These are phyloP conservation scores for Staphylotrichum longicolle DNA, from an alignment of 495 filamentous ascomycete species.

Conservation along the genomic window DNA sequence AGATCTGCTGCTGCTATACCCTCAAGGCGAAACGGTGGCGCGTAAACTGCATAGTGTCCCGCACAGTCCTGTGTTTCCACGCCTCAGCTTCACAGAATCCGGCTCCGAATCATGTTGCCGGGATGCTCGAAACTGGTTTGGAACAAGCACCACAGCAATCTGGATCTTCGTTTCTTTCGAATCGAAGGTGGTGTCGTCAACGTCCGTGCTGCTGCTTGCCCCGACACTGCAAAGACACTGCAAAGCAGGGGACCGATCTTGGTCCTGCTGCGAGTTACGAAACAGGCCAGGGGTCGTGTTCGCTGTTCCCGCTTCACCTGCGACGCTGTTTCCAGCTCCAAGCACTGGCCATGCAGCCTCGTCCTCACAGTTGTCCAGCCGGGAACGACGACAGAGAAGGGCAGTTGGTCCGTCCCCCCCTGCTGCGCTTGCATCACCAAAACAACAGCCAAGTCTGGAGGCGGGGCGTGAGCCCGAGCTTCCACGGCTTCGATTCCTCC, in stretches of 20 bases:
- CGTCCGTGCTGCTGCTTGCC: too few species aligned
- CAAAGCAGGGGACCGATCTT: too few species aligned
- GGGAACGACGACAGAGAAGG: background rate
- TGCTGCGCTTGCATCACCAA: slow-evolving; percentile 4
- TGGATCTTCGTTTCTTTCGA: background rate
- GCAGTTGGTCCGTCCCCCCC: background rate
- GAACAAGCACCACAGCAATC: too few species aligned
- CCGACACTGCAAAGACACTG: too few species aligned
- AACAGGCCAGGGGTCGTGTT: slow-evolving; percentile 9
- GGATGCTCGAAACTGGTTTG: too few species aligned
- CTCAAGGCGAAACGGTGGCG: slow-evolving; percentile 14
- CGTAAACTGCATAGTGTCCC: background rate
- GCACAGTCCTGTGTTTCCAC: too few species aligned
- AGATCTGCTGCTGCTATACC: background rate
- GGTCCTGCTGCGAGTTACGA: slow-evolving; percentile 4
- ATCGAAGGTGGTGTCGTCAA: background rate
- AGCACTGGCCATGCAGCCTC: background rate
- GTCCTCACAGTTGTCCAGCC: background rate
- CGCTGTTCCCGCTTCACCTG: background rate
- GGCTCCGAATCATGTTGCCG: too few species aligned
- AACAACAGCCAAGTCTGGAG: slow-evolving; percentile 3
- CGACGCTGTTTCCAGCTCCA: background rate
- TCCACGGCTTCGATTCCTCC: slow-evolving; percentile 21
- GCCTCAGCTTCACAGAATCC: too few species aligned
- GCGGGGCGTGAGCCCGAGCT: slow-evolving; percentile 11